A percentile compares a stretch with the other conserved stretches of the same genome.
Conservation (phyloP, 2,329 filamentous ascomycete species). For the Cladosporium colombiae region DNA sequence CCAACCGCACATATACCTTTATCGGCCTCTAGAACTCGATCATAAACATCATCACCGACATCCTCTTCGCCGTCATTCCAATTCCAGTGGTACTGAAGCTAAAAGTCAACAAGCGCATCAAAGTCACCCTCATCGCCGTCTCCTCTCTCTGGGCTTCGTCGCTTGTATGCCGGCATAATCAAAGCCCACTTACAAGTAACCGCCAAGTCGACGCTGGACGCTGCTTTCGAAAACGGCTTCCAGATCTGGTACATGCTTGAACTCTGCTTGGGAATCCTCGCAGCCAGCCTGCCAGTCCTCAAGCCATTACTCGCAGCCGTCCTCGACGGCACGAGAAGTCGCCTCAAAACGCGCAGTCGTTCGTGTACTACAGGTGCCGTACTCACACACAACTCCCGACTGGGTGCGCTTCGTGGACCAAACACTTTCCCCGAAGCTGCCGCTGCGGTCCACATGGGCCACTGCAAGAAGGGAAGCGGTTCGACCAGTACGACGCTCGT, state of each 20-base stretch:
- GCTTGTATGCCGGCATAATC: conserved; percentile 47
- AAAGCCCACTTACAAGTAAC: conserved; percentile 44
- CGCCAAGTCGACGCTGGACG: conserved; percentile 40
- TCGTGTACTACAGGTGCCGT: not conserved
- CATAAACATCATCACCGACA: conserved; percentile 44
- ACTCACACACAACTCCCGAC: not conserved
- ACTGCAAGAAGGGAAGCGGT: not conserved
- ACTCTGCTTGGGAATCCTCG: conserved; percentile 47
- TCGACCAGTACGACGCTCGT: not conserved
- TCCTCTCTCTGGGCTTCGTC: conserved; percentile 44
- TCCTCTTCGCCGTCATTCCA: conserved; percentile 45
- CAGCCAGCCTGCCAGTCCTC: conserved; percentile 47
- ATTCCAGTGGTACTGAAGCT: conserved; percentile 47
- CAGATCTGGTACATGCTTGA: conserved; percentile 50
- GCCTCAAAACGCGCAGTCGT: conserved; percentile 32
- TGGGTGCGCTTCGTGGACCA: not conserved
- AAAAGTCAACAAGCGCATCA: conserved; percentile 46
- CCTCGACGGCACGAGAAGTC: conserved; percentile 26
- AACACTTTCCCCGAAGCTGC: conserved; percentile 2
- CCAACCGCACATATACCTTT: conserved; percentile 42
- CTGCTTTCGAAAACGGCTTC: conserved; percentile 42
- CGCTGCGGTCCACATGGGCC: not conserved
- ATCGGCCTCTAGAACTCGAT: conserved; percentile 51
- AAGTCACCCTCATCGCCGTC: conserved; percentile 40
- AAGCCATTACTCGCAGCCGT: conserved; percentile 42